Evolutionary conservation across 2,329 filamentous ascomycete genomes (phyloP).

Genomic region (Aspergillus hortae): DNA sequence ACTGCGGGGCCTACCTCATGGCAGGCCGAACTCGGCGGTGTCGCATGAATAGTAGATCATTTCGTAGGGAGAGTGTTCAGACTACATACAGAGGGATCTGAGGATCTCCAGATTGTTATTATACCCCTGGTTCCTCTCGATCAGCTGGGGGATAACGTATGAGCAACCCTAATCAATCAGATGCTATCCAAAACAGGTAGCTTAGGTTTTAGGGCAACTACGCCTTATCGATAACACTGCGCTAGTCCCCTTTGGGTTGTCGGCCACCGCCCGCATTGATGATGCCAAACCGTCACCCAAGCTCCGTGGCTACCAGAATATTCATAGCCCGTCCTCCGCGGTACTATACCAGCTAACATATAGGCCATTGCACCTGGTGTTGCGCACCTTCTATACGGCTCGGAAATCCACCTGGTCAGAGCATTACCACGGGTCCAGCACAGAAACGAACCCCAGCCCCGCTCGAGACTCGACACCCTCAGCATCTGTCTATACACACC

Average conservation of each 20-base stretch:
- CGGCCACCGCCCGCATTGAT: constrained; percentile 8
- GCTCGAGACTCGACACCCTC: neutral
- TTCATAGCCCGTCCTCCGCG: neutral
- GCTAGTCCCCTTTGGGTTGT: constrained; percentile 10
- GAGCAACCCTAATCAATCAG: neutral
- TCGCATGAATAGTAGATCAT: no score
- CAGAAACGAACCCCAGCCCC: no score
- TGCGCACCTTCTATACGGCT: no score
- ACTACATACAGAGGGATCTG: no score
- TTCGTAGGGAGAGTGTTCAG: no score
- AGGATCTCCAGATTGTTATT: no score
- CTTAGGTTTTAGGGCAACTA: constrained; percentile 4
- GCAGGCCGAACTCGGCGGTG: neutral
- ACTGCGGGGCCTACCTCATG: constrained; percentile 1
- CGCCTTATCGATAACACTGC: constrained; percentile 21
- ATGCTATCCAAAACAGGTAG: neutral
- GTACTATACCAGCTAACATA: neutral
- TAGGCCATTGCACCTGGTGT: neutral
- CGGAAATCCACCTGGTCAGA: no score
- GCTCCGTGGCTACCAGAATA: neutral
- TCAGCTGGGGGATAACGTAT: neutral
- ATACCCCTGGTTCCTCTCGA: no score
- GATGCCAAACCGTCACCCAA: constrained; percentile 1
- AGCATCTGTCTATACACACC: neutral
- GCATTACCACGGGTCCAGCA: no score